Base-by-base conservation (phyloP, 169 alveolate species). In the Eimeria praecox region DNA sequence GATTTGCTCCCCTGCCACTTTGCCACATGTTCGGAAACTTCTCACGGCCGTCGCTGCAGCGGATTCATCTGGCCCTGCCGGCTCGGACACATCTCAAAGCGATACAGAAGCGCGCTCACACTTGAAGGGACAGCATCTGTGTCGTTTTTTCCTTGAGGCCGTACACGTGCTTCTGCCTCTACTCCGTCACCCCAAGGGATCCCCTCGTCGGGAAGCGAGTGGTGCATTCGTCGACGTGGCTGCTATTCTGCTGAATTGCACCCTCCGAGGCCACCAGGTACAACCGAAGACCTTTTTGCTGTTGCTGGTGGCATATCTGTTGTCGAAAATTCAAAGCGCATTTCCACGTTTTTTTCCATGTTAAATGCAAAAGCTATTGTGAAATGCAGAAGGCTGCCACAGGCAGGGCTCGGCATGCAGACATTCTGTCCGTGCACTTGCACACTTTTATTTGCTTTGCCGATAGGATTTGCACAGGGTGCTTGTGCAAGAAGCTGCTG, bases 181-280 rank as follows among this genome's bases (percentile, higher is more conserved):
- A 56, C 1, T 82, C 52, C 96, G 56, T n/a, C 52, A 33, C 33
- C 14, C 66, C 40, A 33, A 59, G 93, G 93, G 42, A 44, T 27
- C 66, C 10, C 35, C 40, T 10, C 56, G 52, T 33, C 24, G 86
- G 20, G 14, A 27, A 77, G 69, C 64, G 8, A 56, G 66, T 24
- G 33, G 66, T 33, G 73, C 91, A 33, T 56, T 77, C 78, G 86
- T 66, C 59, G 86, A 59, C 12, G 86, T 62, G 66, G 80, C 56
- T 24, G 59, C 95, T 46, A 44, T 85, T 92, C 38, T 92, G 77
- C 73, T 52, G 62, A 80, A 40, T 27, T 92, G 95, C 87, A 78
- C 95, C 64, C 92, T 92, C 18, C 95, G 95, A 46, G 86, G 95
- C 69, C 62, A 20, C 56, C 95, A 92, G 92, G 95, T 92, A 82